Evolutionary conservation across 2,329 filamentous ascomycete genomes (phyloP), one percentile per base, ranked within the genome.

Genomic region (Balansia obtecta): DNA sequence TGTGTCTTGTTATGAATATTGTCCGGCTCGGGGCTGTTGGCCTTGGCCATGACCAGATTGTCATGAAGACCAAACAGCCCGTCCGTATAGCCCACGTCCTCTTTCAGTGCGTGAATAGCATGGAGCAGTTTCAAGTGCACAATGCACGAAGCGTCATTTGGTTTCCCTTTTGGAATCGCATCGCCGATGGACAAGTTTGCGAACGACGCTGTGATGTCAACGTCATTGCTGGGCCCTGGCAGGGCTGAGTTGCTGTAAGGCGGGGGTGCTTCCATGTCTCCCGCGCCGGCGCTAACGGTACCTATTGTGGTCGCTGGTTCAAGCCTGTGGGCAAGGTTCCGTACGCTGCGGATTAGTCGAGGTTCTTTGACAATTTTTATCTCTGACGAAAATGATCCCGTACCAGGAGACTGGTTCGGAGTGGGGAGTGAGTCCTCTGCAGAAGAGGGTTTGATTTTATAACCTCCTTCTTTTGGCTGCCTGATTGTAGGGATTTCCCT

Each of bases 81-180:
- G 57, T 88, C 80, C 0, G 68, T 76, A 50, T 78, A 82, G 6
- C 81, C 82, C 16, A 89, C 65, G 16, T 79, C 74, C 52, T 87
- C 80, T 54, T 82, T 83, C 49, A 91, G 66, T 34, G 73, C 73
- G 55, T 86, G 77, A 51, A 91, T 74, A 10, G 81, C 77, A 48
- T 80, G 77, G 1, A 91, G 71, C 0, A 91, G 70, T 62, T 87
- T 88, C 30, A 91, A 72, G 62, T 93, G 87, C 1, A 79, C 83
- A 20, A 87, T 75, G 55, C 83, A 87, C 41, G 40, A 42, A 41
- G 39, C 10, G 33, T 80, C 73, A 53, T 82, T 73, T 22, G 52
- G 22, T 11, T 3, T 39, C 2, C 34, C 2, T 22, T 47, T 32
- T 13, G 15, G 10, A 37, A 22, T 27, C 16, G 22, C 13, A 7